Evolutionary conservation across 805 yeast genomes (phyloP).

Genomic region (Blastobotrys peoriensis): DNA sequence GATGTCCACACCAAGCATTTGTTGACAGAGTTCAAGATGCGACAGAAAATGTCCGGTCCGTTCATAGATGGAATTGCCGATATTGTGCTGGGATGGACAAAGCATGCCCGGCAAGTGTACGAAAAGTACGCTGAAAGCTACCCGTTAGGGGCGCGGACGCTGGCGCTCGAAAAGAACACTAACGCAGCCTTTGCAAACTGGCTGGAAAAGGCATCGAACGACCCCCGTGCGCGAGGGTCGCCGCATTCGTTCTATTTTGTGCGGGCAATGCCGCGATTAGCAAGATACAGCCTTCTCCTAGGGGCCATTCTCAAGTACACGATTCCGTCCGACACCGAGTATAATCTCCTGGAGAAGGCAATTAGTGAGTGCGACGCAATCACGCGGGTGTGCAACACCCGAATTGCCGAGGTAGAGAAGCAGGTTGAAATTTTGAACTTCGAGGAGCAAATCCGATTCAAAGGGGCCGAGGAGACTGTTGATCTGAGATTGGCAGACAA

Average conservation of each 20-base stretch:
- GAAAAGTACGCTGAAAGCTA: slow-evolving; percentile 48
- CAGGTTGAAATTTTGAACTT: slow-evolving; percentile 49
- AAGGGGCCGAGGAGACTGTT: slow-evolving; percentile 37
- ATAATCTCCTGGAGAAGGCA: slow-evolving; percentile 45
- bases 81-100: slow-evolving; percentile 59
- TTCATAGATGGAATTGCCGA: slow-evolving; percentile 59
- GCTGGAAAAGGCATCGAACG: slow-evolving; percentile 48
- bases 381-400: slow-evolving; percentile 55
- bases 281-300: slow-evolving; percentile 57
- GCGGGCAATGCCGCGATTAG: slow-evolving; percentile 50
- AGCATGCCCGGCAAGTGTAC: slow-evolving; percentile 48
- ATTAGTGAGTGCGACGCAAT: slow-evolving; percentile 48
- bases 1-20: slow-evolving; percentile 48
- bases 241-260: slow-evolving; percentile 45
- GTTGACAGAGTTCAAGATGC: slow-evolving; percentile 51
- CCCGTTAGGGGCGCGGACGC: slow-evolving; percentile 33
- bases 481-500: slow-evolving; percentile 49
- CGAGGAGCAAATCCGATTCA: slow-evolving; percentile 50
- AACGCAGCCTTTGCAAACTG: slow-evolving; percentile 48
- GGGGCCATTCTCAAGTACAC: slow-evolving; percentile 50
- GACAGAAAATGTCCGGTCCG: slow-evolving; percentile 58
- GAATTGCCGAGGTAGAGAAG: slow-evolving; percentile 57
- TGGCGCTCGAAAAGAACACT: slow-evolving; percentile 38
- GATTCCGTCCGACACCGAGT: slow-evolving; percentile 45
- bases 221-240: slow-evolving; percentile 36